These are phyloP conservation scores for Thalassiosira ordinaria DNA, from an alignment of 352 stramenopile genomes.

Conservation along the genomic window DNA sequence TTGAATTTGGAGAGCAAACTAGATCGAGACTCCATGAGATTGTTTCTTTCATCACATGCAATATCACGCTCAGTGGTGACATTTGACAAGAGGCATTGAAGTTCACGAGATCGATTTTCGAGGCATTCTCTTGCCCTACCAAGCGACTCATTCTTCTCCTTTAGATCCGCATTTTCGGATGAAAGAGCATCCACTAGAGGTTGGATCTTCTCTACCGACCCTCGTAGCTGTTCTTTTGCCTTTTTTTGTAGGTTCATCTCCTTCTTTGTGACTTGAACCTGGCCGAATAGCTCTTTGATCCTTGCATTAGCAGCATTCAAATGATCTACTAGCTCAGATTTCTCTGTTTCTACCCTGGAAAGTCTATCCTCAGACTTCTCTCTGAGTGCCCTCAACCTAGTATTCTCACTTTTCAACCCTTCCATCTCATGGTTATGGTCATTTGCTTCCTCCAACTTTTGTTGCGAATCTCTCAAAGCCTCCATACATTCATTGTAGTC, in stretches of 20 bases:
- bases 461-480: no score
- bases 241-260: constrained; percentile 19
- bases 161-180: constrained; percentile 31
- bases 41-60: constrained; percentile 6
- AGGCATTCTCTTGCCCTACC: constrained; percentile 3
- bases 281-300: constrained; percentile 1
- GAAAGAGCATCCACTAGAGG: constrained; percentile 20
- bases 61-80: constrained; percentile 14
- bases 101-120: constrained; percentile 27
- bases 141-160: constrained; percentile 38
- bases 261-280: neutral
- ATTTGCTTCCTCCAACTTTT: no score
- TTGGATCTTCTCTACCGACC: neutral
- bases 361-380: neutral
- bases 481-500: neutral
- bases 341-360: constrained; percentile 15
- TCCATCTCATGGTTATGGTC: no score
- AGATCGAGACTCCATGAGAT: constrained; percentile 22
- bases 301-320: constrained; percentile 19
- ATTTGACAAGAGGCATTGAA: constrained; percentile 22
- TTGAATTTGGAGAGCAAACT: constrained; percentile 9
- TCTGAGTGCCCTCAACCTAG: no score
- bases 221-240: constrained; percentile 1
- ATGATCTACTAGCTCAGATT: constrained; percentile 3
- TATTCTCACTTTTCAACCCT: no score